Conservation (phyloP, 805 yeast genomes). For the Metschnikowia continentalis region DNA sequence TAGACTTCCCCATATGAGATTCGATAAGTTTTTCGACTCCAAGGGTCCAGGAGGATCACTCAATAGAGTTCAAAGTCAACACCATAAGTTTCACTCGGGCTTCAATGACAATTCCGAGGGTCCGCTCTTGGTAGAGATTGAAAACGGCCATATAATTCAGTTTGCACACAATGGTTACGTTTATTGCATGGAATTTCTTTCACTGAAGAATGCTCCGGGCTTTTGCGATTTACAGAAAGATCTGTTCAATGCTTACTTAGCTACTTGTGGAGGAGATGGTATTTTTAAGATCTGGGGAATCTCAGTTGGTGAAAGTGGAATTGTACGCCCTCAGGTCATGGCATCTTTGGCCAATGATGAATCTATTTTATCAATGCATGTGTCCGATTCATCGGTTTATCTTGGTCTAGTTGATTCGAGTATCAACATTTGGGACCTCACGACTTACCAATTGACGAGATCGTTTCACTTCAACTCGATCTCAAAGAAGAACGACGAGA, state of each 20-base stretch:
- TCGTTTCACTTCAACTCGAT: conserved; percentile 30
- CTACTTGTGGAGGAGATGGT: conserved; percentile 88
- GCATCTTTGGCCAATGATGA: conserved; percentile 54
- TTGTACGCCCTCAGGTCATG: conserved; percentile 5
- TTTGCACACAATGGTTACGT: conserved; percentile 94
- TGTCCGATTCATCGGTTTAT: conserved; percentile 65
- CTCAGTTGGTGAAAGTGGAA: conserved; percentile 6
- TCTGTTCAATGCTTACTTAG: conserved; percentile 18
- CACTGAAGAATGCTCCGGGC: conserved; percentile 12
- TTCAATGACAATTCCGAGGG: conserved; percentile 4
- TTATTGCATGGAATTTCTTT: conserved; percentile 53
- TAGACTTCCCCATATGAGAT: conserved; percentile 55
- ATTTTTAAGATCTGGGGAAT: conserved; percentile 72
- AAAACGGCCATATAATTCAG: conserved; percentile 56
- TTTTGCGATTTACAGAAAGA: conserved; percentile 19
- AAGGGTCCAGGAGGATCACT: conserved; percentile 71
- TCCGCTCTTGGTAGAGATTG: conserved; percentile 56
- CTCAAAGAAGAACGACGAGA: conserved; percentile 22
- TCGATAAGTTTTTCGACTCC: conserved; percentile 85
- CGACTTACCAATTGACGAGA: conserved; percentile 66
- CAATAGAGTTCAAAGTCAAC: conserved; percentile 27
- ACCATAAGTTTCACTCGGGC: conserved; percentile 16
- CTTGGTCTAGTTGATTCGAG: conserved; percentile 76
- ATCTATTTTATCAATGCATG: conserved; percentile 66
- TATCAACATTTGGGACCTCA: conserved; percentile 82